Evolutionary conservation across 129 eudicot genomes (phyloP).

Genomic region (Artemisia annua): DNA sequence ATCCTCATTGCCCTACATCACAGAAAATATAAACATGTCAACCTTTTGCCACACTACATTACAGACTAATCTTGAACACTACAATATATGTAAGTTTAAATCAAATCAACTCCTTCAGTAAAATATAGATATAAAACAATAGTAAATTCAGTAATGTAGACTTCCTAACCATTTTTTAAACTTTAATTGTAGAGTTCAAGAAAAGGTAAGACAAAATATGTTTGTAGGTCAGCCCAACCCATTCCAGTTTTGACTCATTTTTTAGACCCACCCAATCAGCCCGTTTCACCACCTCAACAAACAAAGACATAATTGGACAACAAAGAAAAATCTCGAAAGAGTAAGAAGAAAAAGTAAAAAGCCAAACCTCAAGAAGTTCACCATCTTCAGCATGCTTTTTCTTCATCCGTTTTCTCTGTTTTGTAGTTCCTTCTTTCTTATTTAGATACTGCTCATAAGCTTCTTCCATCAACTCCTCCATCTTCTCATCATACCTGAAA

Average conservation of each 20-base stretch:
- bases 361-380: slow-evolving; percentile 59
- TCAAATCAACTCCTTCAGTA: too few species aligned
- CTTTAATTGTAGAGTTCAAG: not conserved
- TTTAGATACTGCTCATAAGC: slow-evolving; percentile 66
- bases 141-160: too few species aligned
- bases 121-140: too few species aligned
- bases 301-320: too few species aligned
- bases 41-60: not conserved
- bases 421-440: slow-evolving; percentile 75
- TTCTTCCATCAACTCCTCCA: slow-evolving; percentile 76
- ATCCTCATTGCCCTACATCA: slow-evolving; percentile 24
- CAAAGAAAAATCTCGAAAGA: not conserved
- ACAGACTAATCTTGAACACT: not conserved
- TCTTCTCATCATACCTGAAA: slow-evolving; percentile 67
- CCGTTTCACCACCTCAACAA: too few species aligned
- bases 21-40: not conserved
- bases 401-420: slow-evolving; percentile 75
- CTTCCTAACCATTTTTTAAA: not conserved
- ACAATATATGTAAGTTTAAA: not conserved
- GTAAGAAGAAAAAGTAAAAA: not conserved
- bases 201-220: not conserved
- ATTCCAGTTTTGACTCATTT: too few species aligned
- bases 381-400: slow-evolving; percentile 54
- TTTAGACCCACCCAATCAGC: too few species aligned
- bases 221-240: too few species aligned